Base-by-base conservation (phyloP, 2,329 filamentous ascomycete genomes). In the Teratosphaeria zuluensis region DNA sequence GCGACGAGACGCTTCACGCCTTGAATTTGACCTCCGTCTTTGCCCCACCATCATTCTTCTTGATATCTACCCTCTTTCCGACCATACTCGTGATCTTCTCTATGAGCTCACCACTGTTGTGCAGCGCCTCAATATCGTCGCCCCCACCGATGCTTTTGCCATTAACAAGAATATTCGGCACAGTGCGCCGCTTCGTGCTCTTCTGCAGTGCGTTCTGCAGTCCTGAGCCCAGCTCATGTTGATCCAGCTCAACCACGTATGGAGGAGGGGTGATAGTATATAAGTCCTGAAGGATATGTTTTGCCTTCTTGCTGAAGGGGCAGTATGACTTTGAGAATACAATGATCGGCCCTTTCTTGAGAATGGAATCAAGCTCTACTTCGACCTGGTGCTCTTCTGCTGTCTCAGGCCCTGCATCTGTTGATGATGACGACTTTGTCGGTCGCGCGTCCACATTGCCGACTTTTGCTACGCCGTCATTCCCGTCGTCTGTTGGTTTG, bases 321-420 rank as follows among this genome's bases (percentile, higher is more conserved):
- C 94, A 99, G 76, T 92, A 96, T 1, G 88, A 84, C 75, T 99
- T 97, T 63, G 91, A 96, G 77, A 97, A 97, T 67, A 99, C 90
- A 72, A 96, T 89, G 61, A 97, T 86, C 16, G 92, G 91, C 2
- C 89, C 85, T 69, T 85, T 87, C 77, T 92, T 94, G 63, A 97
- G 74, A 54, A 97, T 95, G 7, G 74, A 73, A 68, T 90, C 87
- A 62, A 97, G 75, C 72, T 90, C 89, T 19, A 76, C 75, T 71
- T 91, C 85, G 1, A 88, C 84, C 58, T 85, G 80, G 58, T 83
- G 80, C 57, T 86, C 81, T 62, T 85, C 81, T 32, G 81, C 76
- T 12, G 80, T 80, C 71, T 84, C 80, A 31, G 74, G 67, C 2
- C 58, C 62, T 32, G 68, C 68, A 60, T 77, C 73, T 53, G 73